phyloP scores from a whole-genome alignment of 345 rosid species.

The Citrus inodora region DNA sequence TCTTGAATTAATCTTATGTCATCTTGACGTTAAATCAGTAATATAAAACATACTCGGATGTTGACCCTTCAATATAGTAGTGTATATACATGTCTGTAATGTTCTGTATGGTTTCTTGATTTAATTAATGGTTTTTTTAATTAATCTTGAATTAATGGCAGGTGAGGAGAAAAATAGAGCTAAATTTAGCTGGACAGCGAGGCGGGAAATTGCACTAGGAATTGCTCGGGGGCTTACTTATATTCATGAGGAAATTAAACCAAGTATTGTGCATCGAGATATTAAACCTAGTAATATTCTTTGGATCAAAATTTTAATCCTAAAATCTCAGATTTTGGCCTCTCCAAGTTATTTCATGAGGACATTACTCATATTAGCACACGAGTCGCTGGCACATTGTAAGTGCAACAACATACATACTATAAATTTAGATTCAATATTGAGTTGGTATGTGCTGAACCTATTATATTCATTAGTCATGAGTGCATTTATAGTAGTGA shows the following conservation, averaged over 20 bases:
- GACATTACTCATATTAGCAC: conserved; percentile 29
- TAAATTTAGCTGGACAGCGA: conserved; percentile 25
- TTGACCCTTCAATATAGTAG: too few relatives aligned
- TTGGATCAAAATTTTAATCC: conserved; percentile 36
- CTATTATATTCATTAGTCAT: too few relatives aligned
- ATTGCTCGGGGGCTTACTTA: conserved; percentile 34
- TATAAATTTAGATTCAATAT: too few relatives aligned
- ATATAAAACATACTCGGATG: too few relatives aligned
- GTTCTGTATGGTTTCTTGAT: too few relatives aligned
- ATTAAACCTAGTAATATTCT: conserved; percentile 44
- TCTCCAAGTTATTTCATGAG: conserved; percentile 28
- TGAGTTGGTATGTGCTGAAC: too few relatives aligned
- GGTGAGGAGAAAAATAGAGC: conserved; percentile 27
- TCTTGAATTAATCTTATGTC: too few relatives aligned
- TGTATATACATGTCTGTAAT: too few relatives aligned
- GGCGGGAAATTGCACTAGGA: conserved; percentile 28
- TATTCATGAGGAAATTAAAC: conserved; percentile 39
- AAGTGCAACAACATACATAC: conserved; percentile 10
- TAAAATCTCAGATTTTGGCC: conserved; percentile 44
- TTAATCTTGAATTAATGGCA: not conserved
- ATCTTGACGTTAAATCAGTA: too few relatives aligned
- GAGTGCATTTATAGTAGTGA: too few relatives aligned
- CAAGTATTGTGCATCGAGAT: conserved; percentile 40
- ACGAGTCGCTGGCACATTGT: conserved; percentile 42
- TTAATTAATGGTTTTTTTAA: not conserved